Conservation (phyloP, 306 rosid species). For the Cucumis sativus region DNA sequence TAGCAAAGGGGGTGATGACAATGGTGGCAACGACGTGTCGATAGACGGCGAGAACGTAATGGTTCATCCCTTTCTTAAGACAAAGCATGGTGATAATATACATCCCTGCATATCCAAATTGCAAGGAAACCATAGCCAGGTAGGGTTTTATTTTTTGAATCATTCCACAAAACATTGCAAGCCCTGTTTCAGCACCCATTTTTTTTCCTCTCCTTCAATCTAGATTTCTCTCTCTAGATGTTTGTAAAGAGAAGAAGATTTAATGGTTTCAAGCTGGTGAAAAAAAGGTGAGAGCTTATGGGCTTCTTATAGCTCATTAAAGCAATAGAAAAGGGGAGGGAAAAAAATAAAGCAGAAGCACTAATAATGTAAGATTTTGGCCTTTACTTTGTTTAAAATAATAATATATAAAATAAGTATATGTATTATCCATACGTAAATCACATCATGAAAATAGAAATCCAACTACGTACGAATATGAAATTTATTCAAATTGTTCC, state of each 20-base stretch:
- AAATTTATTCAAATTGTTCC: neutral
- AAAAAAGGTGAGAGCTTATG: neutral
- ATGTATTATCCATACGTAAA: neutral
- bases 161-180: conserved; percentile 9
- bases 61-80: conserved; percentile 84
- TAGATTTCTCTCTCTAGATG: neutral
- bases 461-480: neutral
- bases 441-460: neutral
- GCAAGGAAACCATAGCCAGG: conserved; percentile 75
- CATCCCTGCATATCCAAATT: conserved; percentile 92
- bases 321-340: neutral
- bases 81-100: conserved; percentile 78
- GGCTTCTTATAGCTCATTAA: conserved; percentile 1
- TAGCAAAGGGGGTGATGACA: conserved; percentile 64
- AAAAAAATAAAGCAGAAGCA: neutral
- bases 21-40: conserved; percentile 72
- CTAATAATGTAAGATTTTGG: neutral
- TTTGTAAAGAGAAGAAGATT: neutral
- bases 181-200: conserved; percentile 33
- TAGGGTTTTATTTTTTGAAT: conserved; percentile 51
- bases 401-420: neutral
- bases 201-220: conserved; percentile 5
- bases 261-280: neutral
- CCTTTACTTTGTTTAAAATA: too few species aligned
- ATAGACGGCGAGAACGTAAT: conserved; percentile 70